Percentiles rank a stretch among this genome's conserved stretches.
Evolutionary conservation across 768 basidiomycete species (phyloP).

Genomic region (Boletus speciosus): DNA sequence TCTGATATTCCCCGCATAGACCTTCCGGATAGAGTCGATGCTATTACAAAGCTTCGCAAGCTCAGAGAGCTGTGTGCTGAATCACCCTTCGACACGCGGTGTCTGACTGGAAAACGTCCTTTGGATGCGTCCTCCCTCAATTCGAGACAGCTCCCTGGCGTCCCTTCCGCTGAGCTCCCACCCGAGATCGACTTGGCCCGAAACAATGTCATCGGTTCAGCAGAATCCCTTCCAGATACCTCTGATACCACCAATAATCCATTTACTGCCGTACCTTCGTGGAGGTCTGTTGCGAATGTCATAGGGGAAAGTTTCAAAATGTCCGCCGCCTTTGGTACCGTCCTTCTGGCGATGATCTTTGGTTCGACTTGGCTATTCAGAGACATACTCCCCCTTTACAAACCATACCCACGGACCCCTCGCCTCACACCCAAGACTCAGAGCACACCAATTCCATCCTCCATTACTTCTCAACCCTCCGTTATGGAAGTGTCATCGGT

Average conservation of each 20-base stretch:
- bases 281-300: slow-evolving; percentile 11
- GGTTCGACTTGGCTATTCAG: slow-evolving; percentile 26
- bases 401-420: slow-evolving; percentile 9
- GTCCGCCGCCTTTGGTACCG: slow-evolving; percentile 18
- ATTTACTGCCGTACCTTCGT: slow-evolving; percentile 12
- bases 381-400: slow-evolving; percentile 13
- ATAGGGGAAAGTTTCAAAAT: slow-evolving; percentile 14
- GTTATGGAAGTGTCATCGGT: neutral
- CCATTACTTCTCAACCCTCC: neutral
- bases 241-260: slow-evolving; percentile 15
- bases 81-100: slow-evolving; percentile 47
- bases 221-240: slow-evolving; percentile 15
- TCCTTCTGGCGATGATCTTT: slow-evolving; percentile 22
- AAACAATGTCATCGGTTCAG: slow-evolving; percentile 9
- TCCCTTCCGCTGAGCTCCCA: slow-evolving; percentile 37
- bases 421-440: neutral
- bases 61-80: slow-evolving; percentile 38
- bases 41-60: slow-evolving; percentile 43
- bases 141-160: slow-evolving; percentile 60
- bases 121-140: slow-evolving; percentile 48
- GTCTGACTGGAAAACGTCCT: slow-evolving; percentile 58
- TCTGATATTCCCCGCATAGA: slow-evolving; percentile 31
- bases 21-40: slow-evolving; percentile 41
- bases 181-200: slow-evolving; percentile 20
- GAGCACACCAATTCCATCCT: neutral